Evolutionary conservation across 768 basidiomycete species (phyloP), one percentile per base, ranked within the genome.

Genomic region (Russula compacta): DNA sequence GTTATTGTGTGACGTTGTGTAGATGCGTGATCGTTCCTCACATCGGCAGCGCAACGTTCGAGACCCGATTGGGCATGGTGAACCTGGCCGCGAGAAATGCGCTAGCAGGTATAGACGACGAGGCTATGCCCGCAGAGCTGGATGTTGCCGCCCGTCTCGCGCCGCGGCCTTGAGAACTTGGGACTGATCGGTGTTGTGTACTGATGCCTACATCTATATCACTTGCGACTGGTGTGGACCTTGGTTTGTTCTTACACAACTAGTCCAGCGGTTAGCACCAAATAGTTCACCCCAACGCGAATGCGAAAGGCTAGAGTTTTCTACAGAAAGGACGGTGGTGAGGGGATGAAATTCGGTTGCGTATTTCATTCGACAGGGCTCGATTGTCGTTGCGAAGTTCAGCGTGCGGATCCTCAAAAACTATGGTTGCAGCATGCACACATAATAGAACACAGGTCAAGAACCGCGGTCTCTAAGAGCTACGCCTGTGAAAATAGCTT

Each of bases 21-120:
- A 92, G 88, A 70, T 91, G 87, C 64, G 78, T 87, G 8, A 80
- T 95, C 11, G 65, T 99, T 35, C 95, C 95, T 0, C 95, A 99
- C 68, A 85, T 99, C 53, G 97, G 83, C 19, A 92, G 90, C 64
- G 95, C 91, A 3, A 95, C 94, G 15, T 75, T 83, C 10, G 89
- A 97, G 73, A 92, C 93, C 2, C 78, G 94, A 56, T 71, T 81
- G 54, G 86, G 78, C 8, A 97, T 97, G 94, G 91, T 86, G 0
- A 81, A 78, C 2, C 73, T 90, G 38, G 89, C 87, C 1, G 86
- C 79, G 3, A 77, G 81, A 58, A 93, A 92, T 69, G 67, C 87
- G 53, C 69, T 91, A 4, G 83, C 79, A 0, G 88, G 79, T 6
- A 64, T 87, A 1, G 71, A 74, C 24, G 82, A 75, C 2, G 70